These are phyloP conservation scores for Jatropha podagrica DNA, from an alignment of 441 rosid species.

Conservation along the genomic window DNA sequence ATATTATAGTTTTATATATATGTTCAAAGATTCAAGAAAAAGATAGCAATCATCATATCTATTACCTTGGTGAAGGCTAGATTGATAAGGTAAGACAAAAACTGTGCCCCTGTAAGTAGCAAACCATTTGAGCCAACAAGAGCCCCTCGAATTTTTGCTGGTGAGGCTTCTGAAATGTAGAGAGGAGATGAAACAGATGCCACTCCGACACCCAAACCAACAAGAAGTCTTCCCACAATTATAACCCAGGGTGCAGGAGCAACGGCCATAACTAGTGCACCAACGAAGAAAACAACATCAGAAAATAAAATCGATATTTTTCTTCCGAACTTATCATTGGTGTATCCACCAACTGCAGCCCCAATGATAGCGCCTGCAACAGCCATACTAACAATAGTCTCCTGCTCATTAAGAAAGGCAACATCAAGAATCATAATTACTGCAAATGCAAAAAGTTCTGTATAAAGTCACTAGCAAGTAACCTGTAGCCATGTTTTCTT, in stretches of 20 bases:
- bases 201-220: constrained; percentile 91
- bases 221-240: constrained; percentile 66
- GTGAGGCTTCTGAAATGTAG: constrained; percentile 84
- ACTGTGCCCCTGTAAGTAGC: constrained; percentile 77
- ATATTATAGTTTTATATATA: too few species aligned
- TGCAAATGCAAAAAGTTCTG: neutral
- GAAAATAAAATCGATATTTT: constrained; percentile 56
- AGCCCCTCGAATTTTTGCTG: constrained; percentile 79
- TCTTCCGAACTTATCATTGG: constrained; percentile 74
- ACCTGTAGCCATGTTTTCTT: constrained; percentile 62
- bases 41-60: too few species aligned
- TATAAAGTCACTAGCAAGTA: too few species aligned
- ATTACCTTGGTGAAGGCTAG: constrained; percentile 68
- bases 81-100: constrained; percentile 73
- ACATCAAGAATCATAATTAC: neutral
- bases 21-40: neutral
- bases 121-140: constrained; percentile 82
- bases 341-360: constrained; percentile 73
- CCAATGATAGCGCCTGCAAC: constrained; percentile 83
- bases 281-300: constrained; percentile 61
- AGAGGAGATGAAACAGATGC: constrained; percentile 92
- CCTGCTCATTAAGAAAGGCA: constrained; percentile 33
- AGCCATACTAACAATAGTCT: constrained; percentile 87
- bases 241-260: constrained; percentile 75
- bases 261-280: constrained; percentile 65